These are phyloP conservation scores for Fusarium sp. DNA, from an alignment of 2,329 filamentous ascomycete genomes.

Conservation along the genomic window DNA sequence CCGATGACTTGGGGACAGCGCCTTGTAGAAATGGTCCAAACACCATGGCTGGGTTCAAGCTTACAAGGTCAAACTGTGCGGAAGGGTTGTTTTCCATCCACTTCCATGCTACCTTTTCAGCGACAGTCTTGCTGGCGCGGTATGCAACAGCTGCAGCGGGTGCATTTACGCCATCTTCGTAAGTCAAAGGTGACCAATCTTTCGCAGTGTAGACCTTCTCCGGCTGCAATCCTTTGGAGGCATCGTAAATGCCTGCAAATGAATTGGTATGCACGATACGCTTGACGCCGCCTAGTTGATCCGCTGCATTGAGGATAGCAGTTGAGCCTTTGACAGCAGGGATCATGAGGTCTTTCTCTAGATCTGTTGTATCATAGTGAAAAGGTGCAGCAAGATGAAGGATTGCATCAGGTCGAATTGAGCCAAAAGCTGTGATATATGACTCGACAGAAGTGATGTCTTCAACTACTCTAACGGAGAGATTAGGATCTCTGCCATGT, in stretches of 20 bases:
- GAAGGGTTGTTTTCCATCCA: constrained; percentile 6
- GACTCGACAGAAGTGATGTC: constrained; percentile 3
- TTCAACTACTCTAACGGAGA: constrained; percentile 5
- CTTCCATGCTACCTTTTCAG: constrained; percentile 13
- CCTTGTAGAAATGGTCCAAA: constrained; percentile 7
- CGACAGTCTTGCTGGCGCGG: constrained; percentile 6
- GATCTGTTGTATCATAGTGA: not conserved
- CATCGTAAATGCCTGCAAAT: constrained; percentile 18
- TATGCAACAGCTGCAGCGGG: constrained; percentile 7
- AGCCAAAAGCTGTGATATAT: constrained; percentile 5
- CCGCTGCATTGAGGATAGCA: constrained; percentile 1
- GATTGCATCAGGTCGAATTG: constrained; percentile 2
- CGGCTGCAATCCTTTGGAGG: constrained; percentile 1
- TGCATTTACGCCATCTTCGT: constrained; percentile 7
- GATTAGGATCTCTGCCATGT: constrained; percentile 1
- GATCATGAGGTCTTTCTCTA: constrained; percentile 15
- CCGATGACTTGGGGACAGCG: not conserved
- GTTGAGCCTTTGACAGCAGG: constrained; percentile 10
- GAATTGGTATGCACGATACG: constrained; percentile 18
- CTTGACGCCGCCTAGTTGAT: not conserved
- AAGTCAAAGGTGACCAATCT: constrained; percentile 11
- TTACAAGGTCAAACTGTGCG: not conserved
- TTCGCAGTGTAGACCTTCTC: constrained; percentile 4
- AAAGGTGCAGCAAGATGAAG: constrained; percentile 9
- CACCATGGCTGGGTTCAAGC: constrained; percentile 16